Conservation (phyloP, 768 basidiomycete species). For the Suillus subluteus region DNA sequence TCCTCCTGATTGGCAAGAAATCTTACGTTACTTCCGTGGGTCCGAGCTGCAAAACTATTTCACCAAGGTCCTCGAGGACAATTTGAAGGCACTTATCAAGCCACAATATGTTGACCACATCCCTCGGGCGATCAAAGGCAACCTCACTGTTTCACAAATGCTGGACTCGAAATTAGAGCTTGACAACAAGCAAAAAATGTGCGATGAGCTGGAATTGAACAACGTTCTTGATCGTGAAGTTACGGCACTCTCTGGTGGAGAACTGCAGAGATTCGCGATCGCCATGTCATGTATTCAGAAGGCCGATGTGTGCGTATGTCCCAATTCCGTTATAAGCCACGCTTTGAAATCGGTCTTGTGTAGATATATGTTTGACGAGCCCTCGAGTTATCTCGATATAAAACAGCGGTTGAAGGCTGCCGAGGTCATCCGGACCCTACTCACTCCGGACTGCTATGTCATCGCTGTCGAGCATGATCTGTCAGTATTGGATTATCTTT, state of each 20-base stretch:
- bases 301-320: constrained; percentile 84
- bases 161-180: constrained; percentile 88
- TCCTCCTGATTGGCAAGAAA: constrained; percentile 99
- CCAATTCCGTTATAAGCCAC: constrained; percentile 1
- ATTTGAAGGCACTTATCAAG: constrained; percentile 97
- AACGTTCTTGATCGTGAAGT: constrained; percentile 87
- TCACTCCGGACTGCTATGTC: constrained; percentile 86
- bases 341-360: constrained; percentile 12
- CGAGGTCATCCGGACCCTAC: constrained; percentile 88
- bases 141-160: constrained; percentile 87
- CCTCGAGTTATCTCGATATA: constrained; percentile 97
- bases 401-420: constrained; percentile 95
- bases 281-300: constrained; percentile 95
- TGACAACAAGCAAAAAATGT: constrained; percentile 86
- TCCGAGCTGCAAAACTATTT: constrained; percentile 99
- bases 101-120: constrained; percentile 99
- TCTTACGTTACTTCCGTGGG: constrained; percentile 97
- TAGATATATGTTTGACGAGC: constrained; percentile 99
- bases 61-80: constrained; percentile 98
- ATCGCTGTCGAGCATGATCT: constrained; percentile 99
- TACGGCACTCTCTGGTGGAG: constrained; percentile 89
- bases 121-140: constrained; percentile 92
- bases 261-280: constrained; percentile 97
- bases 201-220: constrained; percentile 85
- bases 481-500: constrained; percentile 96